Evolutionary conservation across 1,139 yeast genomes (phyloP), one percentile per base, ranked within the genome.

Genomic region (Komagataea norvegica): DNA sequence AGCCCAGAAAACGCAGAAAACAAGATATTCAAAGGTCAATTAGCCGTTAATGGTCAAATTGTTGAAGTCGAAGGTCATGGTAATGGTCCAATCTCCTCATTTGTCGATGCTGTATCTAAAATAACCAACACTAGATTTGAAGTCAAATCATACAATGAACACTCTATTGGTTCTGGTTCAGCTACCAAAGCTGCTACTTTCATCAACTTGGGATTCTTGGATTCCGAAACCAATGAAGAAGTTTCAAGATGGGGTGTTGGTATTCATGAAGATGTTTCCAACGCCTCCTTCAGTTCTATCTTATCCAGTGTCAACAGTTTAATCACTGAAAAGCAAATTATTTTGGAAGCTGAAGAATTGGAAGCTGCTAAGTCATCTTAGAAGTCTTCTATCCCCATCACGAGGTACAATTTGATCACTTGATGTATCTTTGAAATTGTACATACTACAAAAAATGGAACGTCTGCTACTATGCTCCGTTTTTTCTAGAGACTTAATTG

Each of bases 31-130:
- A 59, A 58, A 16, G 86, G 81, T 42, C 65, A 62, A 34, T 62
- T 79, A 33, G 51, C 59, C 24, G 50, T 65, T 18, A 67, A 48
- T 19, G 87, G 79, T 39, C 58, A 67, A 42, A 45, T 59, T 15
- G 60, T 70, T 37, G 61, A 63, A 32, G 68, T 86, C 29, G 59
- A 62, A 34, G 97, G 97, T 51, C 61, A 65, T 34, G 97, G 97
- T 60, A 91, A 91, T 59, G 98, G 97, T 62, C 97, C 96, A 45
- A 82, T 91, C 52, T 91, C 97, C 19, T 85, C 96, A 2, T 80
- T 88, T 61, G 72, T 82, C 15, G 80, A 86, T 61, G 96, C 95
- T 13, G 62, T 91, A 49, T 68, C 80, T 30, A 64, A 65, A 31
- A 66, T 71, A 42, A 70, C 86, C 45, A 74, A 74, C 31, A 67